Evolutionary conservation across 192 early-diverging fungal species (phyloP).

Genomic region (Polychytrium aggregatum): DNA sequence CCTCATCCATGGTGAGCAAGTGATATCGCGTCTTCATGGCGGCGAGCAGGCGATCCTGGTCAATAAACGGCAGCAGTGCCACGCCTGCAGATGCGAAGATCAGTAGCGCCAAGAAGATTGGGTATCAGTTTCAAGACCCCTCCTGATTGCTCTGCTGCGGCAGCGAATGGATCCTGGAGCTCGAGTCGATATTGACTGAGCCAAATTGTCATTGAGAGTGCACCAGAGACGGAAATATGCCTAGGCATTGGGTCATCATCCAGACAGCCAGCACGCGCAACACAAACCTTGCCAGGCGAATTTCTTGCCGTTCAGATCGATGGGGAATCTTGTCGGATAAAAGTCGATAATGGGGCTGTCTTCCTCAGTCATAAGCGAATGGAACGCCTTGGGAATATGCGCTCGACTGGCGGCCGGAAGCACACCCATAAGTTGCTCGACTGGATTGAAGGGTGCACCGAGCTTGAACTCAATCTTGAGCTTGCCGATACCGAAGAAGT

Average conservation of each 20-base stretch:
- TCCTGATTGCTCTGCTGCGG: no score
- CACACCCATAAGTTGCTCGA: constrained; percentile 98
- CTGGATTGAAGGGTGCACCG: constrained; percentile 83
- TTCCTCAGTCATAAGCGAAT: constrained; percentile 72
- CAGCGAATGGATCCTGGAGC: no score
- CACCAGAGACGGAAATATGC: no score
- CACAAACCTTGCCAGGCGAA: constrained; percentile 81
- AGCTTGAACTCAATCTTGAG: constrained; percentile 63
- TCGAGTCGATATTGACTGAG: no score
- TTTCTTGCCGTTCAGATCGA: constrained; percentile 98
- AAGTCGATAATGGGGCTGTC: constrained; percentile 89
- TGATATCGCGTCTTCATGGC: constrained; percentile 57
- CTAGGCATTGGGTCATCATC: no score
- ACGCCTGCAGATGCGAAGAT: constrained; percentile 29
- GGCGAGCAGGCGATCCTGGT: constrained; percentile 68
- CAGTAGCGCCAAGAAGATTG: not conserved
- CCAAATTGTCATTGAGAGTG: no score
- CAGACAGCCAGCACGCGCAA: not conserved
- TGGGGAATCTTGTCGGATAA: constrained; percentile 81
- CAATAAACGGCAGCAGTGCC: constrained; percentile 97
- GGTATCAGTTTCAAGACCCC: not conserved
- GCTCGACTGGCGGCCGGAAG: constrained; percentile 74
- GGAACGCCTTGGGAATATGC: constrained; percentile 73
- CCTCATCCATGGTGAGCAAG: constrained; percentile 31
- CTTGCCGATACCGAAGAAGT: constrained; percentile 41